These are phyloP conservation scores for Phyllosticta citrichinensis DNA, from an alignment of 2,329 filamentous ascomycete genomes.

Conservation along the genomic window DNA sequence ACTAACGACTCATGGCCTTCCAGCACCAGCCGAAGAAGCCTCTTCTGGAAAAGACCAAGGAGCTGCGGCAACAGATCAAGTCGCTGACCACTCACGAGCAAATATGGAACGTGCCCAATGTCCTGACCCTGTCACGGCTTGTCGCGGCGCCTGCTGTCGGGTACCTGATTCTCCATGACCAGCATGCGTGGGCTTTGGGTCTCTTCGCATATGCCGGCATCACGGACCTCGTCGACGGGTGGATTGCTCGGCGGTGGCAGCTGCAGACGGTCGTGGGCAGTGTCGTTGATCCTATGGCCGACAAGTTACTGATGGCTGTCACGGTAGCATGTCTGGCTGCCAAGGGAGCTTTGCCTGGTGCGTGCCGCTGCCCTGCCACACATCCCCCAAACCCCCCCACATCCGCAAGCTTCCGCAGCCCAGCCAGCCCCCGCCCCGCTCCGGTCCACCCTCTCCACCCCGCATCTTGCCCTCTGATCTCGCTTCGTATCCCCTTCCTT, in stretches of 20 bases:
- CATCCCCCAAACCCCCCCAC: conserved; percentile 7
- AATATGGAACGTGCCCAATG: conserved; percentile 93
- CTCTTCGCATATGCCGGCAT: conserved; percentile 89
- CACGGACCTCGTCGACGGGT: conserved; percentile 88
- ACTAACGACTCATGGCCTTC: conserved; percentile 6
- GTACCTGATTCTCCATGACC: conserved; percentile 77
- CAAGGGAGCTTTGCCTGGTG: conserved; percentile 72
- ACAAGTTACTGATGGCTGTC: conserved; percentile 93
- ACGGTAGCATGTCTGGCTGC: conserved; percentile 75
- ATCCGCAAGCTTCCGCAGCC: conserved; percentile 5
- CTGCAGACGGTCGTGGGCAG: conserved; percentile 89
- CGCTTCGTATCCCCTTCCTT: background rate
- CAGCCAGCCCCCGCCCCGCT: conserved; percentile 8
- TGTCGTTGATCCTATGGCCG: conserved; percentile 92
- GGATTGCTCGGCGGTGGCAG: conserved; percentile 80
- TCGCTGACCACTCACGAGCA: conserved; percentile 57
- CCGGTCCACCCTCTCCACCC: conserved; percentile 6
- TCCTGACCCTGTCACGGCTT: conserved; percentile 80
- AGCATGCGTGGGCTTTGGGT: conserved; percentile 66
- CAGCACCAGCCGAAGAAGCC: conserved; percentile 13
- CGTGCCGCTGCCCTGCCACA: conserved; percentile 21
- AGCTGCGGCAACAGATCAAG: conserved; percentile 22
- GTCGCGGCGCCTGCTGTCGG: conserved; percentile 74
- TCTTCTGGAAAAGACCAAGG: conserved; percentile 19
- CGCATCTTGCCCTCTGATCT: background rate